phyloP scores from a whole-genome alignment of 768 basidiomycete genomes.

The Boletellus sp. region DNA sequence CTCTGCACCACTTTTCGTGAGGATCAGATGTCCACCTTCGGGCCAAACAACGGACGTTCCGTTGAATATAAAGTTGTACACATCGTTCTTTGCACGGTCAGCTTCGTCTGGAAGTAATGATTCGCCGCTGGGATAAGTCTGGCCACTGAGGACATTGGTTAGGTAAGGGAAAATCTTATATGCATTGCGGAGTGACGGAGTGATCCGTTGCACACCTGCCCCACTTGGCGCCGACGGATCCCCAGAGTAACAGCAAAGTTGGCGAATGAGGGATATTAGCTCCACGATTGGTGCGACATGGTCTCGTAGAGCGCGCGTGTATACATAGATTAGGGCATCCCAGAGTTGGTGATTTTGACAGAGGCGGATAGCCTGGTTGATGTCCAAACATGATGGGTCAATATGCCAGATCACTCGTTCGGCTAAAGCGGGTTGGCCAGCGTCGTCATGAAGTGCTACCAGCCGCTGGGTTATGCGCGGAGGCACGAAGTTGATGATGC shows the following conservation, averaged over 20 bases:
- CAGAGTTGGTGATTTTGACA: slow-evolving; percentile 83
- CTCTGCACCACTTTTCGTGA: slow-evolving; percentile 71
- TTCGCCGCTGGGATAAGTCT: slow-evolving; percentile 83
- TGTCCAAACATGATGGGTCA: slow-evolving; percentile 84
- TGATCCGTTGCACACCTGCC: slow-evolving; percentile 11
- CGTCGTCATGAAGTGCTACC: slow-evolving; percentile 71
- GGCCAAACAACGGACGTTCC: slow-evolving; percentile 82
- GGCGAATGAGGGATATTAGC: slow-evolving; percentile 71
- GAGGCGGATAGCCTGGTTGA: slow-evolving; percentile 86
- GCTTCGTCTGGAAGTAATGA: slow-evolving; percentile 64
- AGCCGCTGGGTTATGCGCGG: slow-evolving; percentile 86
- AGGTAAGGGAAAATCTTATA: slow-evolving; percentile 93
- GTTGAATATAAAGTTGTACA: slow-evolving; percentile 83
- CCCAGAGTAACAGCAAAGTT: slow-evolving; percentile 15
- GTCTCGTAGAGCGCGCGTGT: slow-evolving; percentile 83
- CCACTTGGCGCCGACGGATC: slow-evolving; percentile 4
- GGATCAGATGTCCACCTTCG: slow-evolving; percentile 64
- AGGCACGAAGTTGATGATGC: slow-evolving; percentile 70
- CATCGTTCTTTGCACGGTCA: slow-evolving; percentile 59
- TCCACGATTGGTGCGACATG: slow-evolving; percentile 88
- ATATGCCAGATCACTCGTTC: slow-evolving; percentile 96
- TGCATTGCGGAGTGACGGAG: slow-evolving; percentile 55
- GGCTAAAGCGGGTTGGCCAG: slow-evolving; percentile 65
- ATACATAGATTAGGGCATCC: slow-evolving; percentile 93
- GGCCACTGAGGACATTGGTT: slow-evolving; percentile 72